Evolutionary conservation across 75 land plant species (phyloP).

Genomic region (Ceratopteris richardii): DNA sequence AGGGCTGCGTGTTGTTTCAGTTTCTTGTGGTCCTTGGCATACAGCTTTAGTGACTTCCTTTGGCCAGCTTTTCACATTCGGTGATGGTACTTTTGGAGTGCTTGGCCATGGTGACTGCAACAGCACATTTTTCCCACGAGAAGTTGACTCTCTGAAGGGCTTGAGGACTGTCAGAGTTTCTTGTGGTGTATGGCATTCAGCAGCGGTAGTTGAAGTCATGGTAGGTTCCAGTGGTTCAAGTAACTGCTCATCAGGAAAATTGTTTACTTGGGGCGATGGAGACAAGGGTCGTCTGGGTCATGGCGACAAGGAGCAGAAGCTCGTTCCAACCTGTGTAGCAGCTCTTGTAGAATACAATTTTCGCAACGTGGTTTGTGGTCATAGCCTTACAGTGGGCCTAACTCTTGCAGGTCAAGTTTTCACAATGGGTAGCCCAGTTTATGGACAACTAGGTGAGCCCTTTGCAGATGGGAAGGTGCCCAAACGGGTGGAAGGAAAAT

Average conservation of each 20-base stretch:
- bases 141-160: conserved; percentile 70
- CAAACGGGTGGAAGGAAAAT: conserved; percentile 49
- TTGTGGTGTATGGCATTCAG: conserved; percentile 95
- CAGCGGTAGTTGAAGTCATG: conserved; percentile 86
- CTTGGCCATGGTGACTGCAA: conserved; percentile 67
- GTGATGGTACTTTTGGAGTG: conserved; percentile 87
- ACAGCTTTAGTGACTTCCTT: conserved; percentile 79
- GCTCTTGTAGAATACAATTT: conserved; percentile 64
- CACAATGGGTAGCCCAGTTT: conserved; percentile 80
- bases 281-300: conserved; percentile 81
- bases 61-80: conserved; percentile 86
- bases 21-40: conserved; percentile 91
- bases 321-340: conserved; percentile 79
- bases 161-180: conserved; percentile 61
- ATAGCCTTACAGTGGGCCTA: conserved; percentile 67
- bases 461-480: conserved; percentile 67
- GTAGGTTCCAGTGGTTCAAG: conserved; percentile 39
- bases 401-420: conserved; percentile 67
- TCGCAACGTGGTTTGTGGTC: conserved; percentile 74
- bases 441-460: conserved; percentile 76
- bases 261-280: conserved; percentile 97
- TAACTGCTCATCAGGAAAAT: conserved; percentile 58
- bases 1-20: conserved; percentile 63
- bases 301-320: conserved; percentile 69
- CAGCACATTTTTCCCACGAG: conserved; percentile 48